Conservation (phyloP, 441 rosid species). For the Adansonia grandidieri region DNA sequence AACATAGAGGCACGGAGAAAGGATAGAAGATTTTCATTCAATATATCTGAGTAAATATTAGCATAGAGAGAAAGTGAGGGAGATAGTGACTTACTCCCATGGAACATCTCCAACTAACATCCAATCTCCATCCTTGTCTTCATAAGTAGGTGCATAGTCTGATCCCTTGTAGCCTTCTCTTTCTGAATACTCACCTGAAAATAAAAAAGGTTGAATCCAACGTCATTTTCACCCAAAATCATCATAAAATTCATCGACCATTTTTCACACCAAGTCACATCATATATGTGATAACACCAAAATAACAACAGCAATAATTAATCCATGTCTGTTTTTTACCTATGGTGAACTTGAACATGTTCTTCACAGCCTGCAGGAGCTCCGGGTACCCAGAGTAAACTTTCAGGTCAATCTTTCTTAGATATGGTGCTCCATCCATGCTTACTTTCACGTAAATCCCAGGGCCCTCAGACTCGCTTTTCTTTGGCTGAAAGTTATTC, state of each 20-base stretch:
- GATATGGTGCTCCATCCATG: constrained; percentile 93
- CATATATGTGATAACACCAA: neutral
- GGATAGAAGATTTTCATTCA: too few species aligned
- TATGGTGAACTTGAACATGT: constrained; percentile 75
- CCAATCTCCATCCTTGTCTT: constrained; percentile 94
- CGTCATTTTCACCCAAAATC: neutral
- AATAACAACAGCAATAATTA: neutral
- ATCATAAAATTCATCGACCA: neutral
- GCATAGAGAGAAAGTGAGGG: neutral
- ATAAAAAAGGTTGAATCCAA: neutral
- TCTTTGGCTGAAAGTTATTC: constrained; percentile 61
- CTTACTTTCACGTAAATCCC: constrained; percentile 85
- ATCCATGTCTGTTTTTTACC: constrained; percentile 36
- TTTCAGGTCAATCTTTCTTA: constrained; percentile 81
- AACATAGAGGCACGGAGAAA: too few species aligned
- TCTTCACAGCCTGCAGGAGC: constrained; percentile 66
- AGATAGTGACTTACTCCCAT: neutral
- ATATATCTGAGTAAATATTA: neutral
- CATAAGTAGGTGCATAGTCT: constrained; percentile 78
- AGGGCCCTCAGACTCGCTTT: constrained; percentile 51
- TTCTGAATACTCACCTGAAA: constrained; percentile 61
- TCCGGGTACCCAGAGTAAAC: constrained; percentile 61
- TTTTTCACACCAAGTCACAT: neutral
- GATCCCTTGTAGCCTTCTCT: constrained; percentile 88
- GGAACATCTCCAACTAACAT: constrained; percentile 72